Conservation (phyloP, 2,329 filamentous ascomycete species). For the Trichoderma pleuroti region DNA sequence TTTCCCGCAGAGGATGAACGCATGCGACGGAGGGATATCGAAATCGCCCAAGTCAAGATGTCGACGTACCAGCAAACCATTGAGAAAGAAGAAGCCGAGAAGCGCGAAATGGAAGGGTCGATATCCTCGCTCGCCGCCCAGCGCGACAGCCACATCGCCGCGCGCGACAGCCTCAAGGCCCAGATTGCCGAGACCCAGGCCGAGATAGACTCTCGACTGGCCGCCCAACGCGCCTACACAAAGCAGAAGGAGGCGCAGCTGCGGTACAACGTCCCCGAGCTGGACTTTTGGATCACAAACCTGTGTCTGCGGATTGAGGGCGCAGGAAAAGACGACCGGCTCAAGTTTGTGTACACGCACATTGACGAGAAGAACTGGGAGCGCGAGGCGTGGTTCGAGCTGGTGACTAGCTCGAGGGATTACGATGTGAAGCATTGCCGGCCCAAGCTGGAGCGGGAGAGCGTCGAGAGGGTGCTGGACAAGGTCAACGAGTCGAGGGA, state of each 20-base stretch:
- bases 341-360: slow-evolving; percentile 88
- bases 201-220: slow-evolving; percentile 64
- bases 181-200: slow-evolving; percentile 66
- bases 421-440: slow-evolving; percentile 79
- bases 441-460: slow-evolving; percentile 77
- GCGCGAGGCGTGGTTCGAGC: slow-evolving; percentile 88
- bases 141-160: slow-evolving; percentile 57
- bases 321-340: slow-evolving; percentile 73
- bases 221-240: slow-evolving; percentile 69
- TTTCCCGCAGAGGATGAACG: slow-evolving; percentile 73
- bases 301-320: slow-evolving; percentile 88
- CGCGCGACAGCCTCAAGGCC: slow-evolving; percentile 54
- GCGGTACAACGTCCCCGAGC: slow-evolving; percentile 84
- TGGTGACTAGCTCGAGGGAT: slow-evolving; percentile 75
- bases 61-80: slow-evolving; percentile 68
- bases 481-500: slow-evolving; percentile 77
- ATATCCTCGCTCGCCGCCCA: slow-evolving; percentile 57
- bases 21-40: slow-evolving; percentile 82
- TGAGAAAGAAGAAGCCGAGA: slow-evolving; percentile 74
- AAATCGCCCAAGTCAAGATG: slow-evolving; percentile 72
- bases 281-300: slow-evolving; percentile 94
- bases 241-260: slow-evolving; percentile 77
- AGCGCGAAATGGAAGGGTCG: slow-evolving; percentile 66
- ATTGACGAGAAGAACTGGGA: slow-evolving; percentile 85
- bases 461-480: slow-evolving; percentile 72